Percentiles rank a stretch among this genome's conserved stretches.
phyloP scores from a whole-genome alignment of 2,329 filamentous ascomycete species.

The Fusarium succisae region DNA sequence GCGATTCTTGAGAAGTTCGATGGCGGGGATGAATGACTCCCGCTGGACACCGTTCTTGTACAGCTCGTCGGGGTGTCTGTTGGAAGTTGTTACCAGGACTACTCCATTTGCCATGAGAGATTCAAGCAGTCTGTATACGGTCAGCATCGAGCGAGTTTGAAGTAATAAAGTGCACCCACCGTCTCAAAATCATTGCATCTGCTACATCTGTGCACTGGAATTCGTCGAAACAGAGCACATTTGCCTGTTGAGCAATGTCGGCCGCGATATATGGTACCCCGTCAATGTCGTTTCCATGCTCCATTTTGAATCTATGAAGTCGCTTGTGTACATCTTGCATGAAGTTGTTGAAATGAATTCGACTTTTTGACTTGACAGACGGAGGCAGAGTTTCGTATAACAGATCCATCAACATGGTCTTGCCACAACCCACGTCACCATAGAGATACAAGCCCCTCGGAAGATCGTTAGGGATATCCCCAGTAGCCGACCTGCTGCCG shows the following conservation, averaged over 20 bases:
- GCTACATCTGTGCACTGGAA: slow-evolving; percentile 99
- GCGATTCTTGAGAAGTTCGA: slow-evolving; percentile 85
- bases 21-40: slow-evolving; percentile 94
- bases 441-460: slow-evolving; percentile 94
- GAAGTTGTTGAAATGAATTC: slow-evolving; percentile 99
- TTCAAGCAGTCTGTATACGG: slow-evolving; percentile 73
- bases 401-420: slow-evolving; percentile 99
- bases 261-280: slow-evolving; percentile 91
- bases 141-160: slow-evolving; percentile 17
- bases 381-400: slow-evolving; percentile 92
- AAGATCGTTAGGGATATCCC: slow-evolving; percentile 73
- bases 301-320: slow-evolving; percentile 88
- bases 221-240: slow-evolving; percentile 96
- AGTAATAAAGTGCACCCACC: slow-evolving; percentile 53
- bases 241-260: slow-evolving; percentile 86
- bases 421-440: slow-evolving; percentile 95
- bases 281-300: slow-evolving; percentile 89
- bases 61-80: slow-evolving; percentile 93
- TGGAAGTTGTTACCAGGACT: slow-evolving; percentile 94
- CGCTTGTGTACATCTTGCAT: slow-evolving; percentile 98
- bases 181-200: slow-evolving; percentile 95
- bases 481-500: slow-evolving; percentile 51
- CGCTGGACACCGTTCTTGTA: slow-evolving; percentile 99
- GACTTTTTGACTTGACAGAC: slow-evolving; percentile 82
- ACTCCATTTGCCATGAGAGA: slow-evolving; percentile 96